Conservation (phyloP, 805 yeast genomes). For the Isabelozyma rhagii region DNA sequence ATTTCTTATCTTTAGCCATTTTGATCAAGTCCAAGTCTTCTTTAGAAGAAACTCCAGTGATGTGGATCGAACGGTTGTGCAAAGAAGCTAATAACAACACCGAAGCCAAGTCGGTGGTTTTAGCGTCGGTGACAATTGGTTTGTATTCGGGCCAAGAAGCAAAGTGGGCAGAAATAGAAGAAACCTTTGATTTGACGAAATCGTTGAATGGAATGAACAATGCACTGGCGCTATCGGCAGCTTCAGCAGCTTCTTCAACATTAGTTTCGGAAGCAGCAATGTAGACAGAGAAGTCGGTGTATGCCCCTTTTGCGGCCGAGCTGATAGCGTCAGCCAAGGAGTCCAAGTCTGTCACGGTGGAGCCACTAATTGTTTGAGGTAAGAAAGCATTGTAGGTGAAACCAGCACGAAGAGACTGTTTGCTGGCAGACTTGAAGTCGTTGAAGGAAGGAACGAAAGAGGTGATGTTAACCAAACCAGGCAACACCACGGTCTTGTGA, state of each 20-base stretch:
- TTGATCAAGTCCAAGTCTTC: conserved; percentile 81
- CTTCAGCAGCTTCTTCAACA: conserved; percentile 56
- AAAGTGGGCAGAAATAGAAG: conserved; percentile 77
- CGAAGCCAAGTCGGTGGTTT: conserved; percentile 89
- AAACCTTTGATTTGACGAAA: conserved; percentile 63
- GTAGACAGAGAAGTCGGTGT: conserved; percentile 78
- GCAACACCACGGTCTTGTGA: conserved; percentile 74
- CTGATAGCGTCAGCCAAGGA: conserved; percentile 65
- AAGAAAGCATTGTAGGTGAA: conserved; percentile 81
- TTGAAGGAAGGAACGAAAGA: conserved; percentile 72
- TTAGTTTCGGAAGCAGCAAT: conserved; percentile 80
- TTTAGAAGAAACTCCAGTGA: conserved; percentile 77
- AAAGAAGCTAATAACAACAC: conserved; percentile 84
- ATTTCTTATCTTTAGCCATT: conserved; percentile 79
- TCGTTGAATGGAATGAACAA: conserved; percentile 79
- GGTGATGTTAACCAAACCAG: conserved; percentile 83
- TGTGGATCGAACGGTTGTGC: conserved; percentile 80
- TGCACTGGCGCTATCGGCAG: conserved; percentile 68
- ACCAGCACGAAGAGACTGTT: conserved; percentile 76
- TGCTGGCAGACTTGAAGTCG: conserved; percentile 66
- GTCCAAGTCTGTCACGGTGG: conserved; percentile 60
- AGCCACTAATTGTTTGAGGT: conserved; percentile 66
- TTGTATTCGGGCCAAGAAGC: conserved; percentile 80
- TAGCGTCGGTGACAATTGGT: conserved; percentile 90
- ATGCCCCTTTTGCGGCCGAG: conserved; percentile 55